A percentile compares a stretch with the other conserved stretches of the same genome.
Conservation (phyloP, 208 protist genomes). For the Leishmania mexicana region DNA sequence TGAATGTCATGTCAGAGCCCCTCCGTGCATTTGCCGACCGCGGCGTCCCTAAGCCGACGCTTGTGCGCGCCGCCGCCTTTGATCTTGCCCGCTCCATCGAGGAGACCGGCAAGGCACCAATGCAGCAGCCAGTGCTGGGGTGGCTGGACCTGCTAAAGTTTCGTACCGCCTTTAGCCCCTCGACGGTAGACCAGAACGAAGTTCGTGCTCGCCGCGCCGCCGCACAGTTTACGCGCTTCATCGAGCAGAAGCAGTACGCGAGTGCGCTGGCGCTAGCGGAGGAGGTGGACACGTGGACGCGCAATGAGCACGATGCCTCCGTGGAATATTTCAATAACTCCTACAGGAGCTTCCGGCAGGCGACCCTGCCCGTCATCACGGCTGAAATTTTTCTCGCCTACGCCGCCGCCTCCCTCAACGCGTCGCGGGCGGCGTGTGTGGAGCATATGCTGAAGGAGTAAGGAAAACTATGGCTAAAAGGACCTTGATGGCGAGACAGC, state of each 20-base stretch:
- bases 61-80: slow-evolving; percentile 67
- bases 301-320: slow-evolving; percentile 40
- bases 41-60: slow-evolving; percentile 43
- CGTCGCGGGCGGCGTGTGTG: slow-evolving; percentile 77
- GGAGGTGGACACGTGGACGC: slow-evolving; percentile 42
- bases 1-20: slow-evolving; percentile 60
- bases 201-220: slow-evolving; percentile 47
- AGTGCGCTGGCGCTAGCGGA: slow-evolving; percentile 68
- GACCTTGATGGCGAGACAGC: not conserved
- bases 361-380: slow-evolving; percentile 67
- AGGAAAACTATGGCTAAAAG: not conserved
- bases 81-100: slow-evolving; percentile 79
- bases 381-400: slow-evolving; percentile 76
- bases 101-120: slow-evolving; percentile 59
- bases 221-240: slow-evolving; percentile 48
- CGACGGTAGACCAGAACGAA: slow-evolving; percentile 55
- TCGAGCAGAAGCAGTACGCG: slow-evolving; percentile 70
- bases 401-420: slow-evolving; percentile 59
- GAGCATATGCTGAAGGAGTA: slow-evolving; percentile 78
- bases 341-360: slow-evolving; percentile 58
- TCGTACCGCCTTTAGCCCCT: slow-evolving; percentile 72
- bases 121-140: slow-evolving; percentile 60
- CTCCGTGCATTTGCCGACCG: slow-evolving; percentile 42
- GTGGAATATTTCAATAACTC: slow-evolving; percentile 46
- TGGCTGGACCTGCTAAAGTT: slow-evolving; percentile 90